A percentile compares a stretch with the other conserved stretches of the same genome.
Conservation (phyloP, 768 basidiomycete genomes). For the Boletus sensibilis region DNA sequence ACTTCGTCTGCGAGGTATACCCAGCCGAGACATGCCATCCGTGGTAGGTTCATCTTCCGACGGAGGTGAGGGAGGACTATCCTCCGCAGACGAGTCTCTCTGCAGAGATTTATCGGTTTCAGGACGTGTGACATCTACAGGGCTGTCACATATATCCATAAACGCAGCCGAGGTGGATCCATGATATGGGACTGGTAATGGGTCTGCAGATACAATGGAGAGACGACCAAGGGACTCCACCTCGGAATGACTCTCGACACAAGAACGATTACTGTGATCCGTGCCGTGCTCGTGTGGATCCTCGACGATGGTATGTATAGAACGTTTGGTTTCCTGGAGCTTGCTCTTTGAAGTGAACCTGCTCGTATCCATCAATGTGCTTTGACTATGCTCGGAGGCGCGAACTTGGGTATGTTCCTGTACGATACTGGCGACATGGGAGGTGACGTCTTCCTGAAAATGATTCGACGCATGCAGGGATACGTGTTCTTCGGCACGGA, state of each 20-base stretch:
- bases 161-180: slow-evolving; percentile 32
- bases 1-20: slow-evolving; percentile 52
- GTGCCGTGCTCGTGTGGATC: slow-evolving; percentile 24
- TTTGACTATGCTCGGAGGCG: slow-evolving; percentile 12
- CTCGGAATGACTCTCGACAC: slow-evolving; percentile 21
- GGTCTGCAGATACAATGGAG: slow-evolving; percentile 41
- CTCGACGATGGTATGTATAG: slow-evolving; percentile 31
- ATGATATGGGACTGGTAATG: slow-evolving; percentile 48
- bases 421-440: slow-evolving; percentile 4
- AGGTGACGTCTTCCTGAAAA: slow-evolving; percentile 15
- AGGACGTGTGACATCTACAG: slow-evolving; percentile 19
- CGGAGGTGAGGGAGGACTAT: slow-evolving; percentile 28
- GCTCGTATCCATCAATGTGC: slow-evolving; percentile 17
- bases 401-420: slow-evolving; percentile 16
- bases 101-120: slow-evolving; percentile 17
- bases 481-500: slow-evolving; percentile 18
- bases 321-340: slow-evolving; percentile 24
- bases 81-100: slow-evolving; percentile 15
- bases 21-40: slow-evolving; percentile 32
- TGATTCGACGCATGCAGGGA: slow-evolving; percentile 10
- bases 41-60: slow-evolving; percentile 35
- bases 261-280: slow-evolving; percentile 17
- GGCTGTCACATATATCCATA: slow-evolving; percentile 36
- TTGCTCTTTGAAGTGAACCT: slow-evolving; percentile 15
- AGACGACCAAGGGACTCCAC: slow-evolving; percentile 24